phyloP scores from a whole-genome alignment of 495 filamentous ascomycete species.

The Tuber borchii region DNA sequence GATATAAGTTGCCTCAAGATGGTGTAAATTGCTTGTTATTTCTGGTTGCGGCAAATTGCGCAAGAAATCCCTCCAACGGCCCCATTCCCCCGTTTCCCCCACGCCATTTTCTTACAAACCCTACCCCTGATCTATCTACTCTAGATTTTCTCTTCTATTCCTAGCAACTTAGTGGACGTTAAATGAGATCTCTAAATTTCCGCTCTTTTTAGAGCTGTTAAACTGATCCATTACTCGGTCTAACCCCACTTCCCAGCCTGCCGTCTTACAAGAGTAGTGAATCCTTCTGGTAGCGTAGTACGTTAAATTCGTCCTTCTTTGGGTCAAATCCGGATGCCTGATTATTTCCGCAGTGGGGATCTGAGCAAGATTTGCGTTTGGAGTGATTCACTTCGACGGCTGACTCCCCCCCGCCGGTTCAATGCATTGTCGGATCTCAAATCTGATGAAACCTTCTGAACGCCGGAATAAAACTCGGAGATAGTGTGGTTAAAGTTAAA shows the following conservation, averaged over 20 bases:
- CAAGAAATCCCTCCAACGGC: background rate
- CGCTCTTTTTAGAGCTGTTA: too few species aligned
- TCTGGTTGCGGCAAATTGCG: background rate
- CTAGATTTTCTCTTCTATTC: too few species aligned
- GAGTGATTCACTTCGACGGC: background rate
- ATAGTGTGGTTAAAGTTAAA: background rate
- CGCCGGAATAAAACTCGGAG: background rate
- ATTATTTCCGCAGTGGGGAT: background rate
- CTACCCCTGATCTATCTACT: background rate
- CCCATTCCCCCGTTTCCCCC: background rate
- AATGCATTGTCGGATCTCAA: background rate
- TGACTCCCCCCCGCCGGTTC: background rate
- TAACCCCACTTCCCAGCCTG: too few species aligned
- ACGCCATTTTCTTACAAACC: background rate
- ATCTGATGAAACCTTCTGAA: background rate
- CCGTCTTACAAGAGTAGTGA: too few species aligned
- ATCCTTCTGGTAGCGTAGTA: background rate
- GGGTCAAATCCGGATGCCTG: background rate
- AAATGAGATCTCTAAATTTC: too few species aligned
- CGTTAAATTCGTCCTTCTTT: background rate
- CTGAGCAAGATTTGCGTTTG: background rate
- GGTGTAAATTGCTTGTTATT: background rate
- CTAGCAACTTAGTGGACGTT: too few species aligned
- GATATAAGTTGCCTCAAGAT: background rate
- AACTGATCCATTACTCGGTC: too few species aligned